Base-by-base conservation (phyloP, 352 stramenopile genomes). In the Pythium aristosporum region DNA sequence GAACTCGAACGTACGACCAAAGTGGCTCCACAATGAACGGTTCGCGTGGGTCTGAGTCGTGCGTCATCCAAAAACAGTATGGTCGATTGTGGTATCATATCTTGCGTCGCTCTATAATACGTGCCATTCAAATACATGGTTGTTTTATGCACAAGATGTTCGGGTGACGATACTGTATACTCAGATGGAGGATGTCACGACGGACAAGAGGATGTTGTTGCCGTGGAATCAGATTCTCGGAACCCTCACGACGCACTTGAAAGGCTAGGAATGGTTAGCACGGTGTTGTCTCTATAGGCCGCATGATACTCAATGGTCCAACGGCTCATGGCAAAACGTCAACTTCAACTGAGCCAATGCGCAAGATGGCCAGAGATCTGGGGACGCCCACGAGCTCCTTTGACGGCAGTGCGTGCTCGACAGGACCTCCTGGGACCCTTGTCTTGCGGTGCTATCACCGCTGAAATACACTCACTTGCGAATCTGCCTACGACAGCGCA, bases 1-100 rank as follows among this genome's bases (percentile, higher is more conserved):
- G 16, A 57, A 50, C 34, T 10, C n/a, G 12, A 41, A 51, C n/a
- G 28, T 52, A 11, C 16, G 71, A 25, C 75, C 73, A 4, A 49
- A 61, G n/a, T 87, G 77, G 79, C n/a, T 82, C 23, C 60, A 56
- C 44, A 88, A 88, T 46, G 76, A 88, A 63, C 82, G 82, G 20
- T 86, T 80, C 48, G 73, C 73, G 11, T 88, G 77, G 77, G 77
- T 85, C 21, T 88, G 53, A 62, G 42, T 56, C 21, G 12, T 32
- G n/a, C 34, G 20, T 53, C 18, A 32, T 46, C 15, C 30, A 2
- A 39, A 39, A 39, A 10, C 8, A 1, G 34, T 10, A 39, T 39
- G 8, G 34, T 9, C 34, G 34, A 39, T 16, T 48, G 44, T 39
- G 5, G 34, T 49, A 21, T 36, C 46, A 11, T 30, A 57, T 57